These are phyloP conservation scores for Penstemon eatonii DNA, from an alignment of 257 asterid genomes.

Conservation along the genomic window DNA sequence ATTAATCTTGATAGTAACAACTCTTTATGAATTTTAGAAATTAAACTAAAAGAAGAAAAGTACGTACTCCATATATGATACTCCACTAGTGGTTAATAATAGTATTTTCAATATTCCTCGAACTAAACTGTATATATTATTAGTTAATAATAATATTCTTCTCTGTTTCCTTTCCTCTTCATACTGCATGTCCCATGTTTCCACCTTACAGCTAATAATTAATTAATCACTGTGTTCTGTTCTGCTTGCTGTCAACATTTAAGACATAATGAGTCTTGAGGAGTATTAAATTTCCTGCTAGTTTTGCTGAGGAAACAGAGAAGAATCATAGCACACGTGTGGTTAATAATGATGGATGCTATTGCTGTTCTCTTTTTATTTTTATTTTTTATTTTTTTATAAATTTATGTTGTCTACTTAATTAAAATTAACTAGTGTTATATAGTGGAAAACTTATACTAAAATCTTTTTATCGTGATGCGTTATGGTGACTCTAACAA, in stretches of 20 bases:
- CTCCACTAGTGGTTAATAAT: neutral
- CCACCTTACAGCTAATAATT: conserved; percentile 8
- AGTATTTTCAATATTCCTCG: neutral
- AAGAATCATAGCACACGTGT: conserved; percentile 16
- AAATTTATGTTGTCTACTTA: neutral
- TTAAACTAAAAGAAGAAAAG: too few species aligned
- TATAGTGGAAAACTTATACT: neutral
- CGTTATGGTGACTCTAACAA: neutral
- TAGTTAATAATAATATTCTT: too few species aligned
- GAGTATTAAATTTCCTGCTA: conserved; percentile 2
- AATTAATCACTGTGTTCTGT: too few species aligned
- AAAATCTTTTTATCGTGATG: neutral
- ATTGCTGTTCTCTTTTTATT: too few species aligned
- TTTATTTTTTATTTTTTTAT: neutral
- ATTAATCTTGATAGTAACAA: neutral
- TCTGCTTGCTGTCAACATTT: conserved; percentile 2
- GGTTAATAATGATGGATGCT: neutral
- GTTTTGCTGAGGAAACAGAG: neutral
- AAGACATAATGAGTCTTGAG: conserved; percentile 8
- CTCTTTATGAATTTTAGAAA: neutral
- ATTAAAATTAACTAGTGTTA: neutral
- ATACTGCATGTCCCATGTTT: neutral
- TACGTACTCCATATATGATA: neutral
- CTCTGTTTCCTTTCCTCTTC: too few species aligned
- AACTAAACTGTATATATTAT: neutral